Percentiles rank a stretch among this genome's conserved stretches.
phyloP scores from a whole-genome alignment of 768 basidiomycete genomes.

The Phaeolepiota aurea region DNA sequence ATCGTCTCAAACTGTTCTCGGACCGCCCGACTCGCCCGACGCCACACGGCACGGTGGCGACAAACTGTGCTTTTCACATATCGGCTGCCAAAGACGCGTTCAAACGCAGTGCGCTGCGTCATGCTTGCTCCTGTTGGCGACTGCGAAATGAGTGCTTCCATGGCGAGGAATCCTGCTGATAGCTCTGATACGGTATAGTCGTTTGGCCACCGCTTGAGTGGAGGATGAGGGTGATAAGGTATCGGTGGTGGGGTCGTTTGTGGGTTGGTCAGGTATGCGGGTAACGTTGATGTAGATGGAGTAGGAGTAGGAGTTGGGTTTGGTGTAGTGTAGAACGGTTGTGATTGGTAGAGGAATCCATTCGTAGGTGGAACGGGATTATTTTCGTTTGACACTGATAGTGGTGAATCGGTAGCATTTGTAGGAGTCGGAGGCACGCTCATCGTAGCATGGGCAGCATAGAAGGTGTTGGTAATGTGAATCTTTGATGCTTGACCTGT shows the following conservation, averaged over 20 bases:
- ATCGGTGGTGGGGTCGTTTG: slow-evolving; percentile 18
- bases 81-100: slow-evolving; percentile 60
- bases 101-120: slow-evolving; percentile 61
- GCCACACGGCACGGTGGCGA: slow-evolving; percentile 62
- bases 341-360: background rate
- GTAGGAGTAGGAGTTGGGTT: background rate
- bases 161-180: slow-evolving; percentile 47
- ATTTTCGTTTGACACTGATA: background rate
- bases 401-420: background rate
- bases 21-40: slow-evolving; percentile 40
- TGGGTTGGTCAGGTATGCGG: background rate
- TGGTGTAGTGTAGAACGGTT: background rate
- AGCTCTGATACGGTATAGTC: slow-evolving; percentile 67
- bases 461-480: slow-evolving; percentile 15
- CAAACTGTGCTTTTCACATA: slow-evolving; percentile 73
- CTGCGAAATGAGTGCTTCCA: slow-evolving; percentile 32
- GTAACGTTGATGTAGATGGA: background rate
- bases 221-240: slow-evolving; percentile 52
- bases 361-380: background rate
- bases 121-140: slow-evolving; percentile 29
- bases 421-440: background rate
- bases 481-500: slow-evolving; percentile 15
- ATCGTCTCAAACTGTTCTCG: slow-evolving; percentile 45
- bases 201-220: slow-evolving; percentile 69
- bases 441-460: background rate